A percentile compares a stretch with the other conserved stretches of the same genome.
phyloP scores from a whole-genome alignment of 78 protist genomes.

The Dictyostelium brefeldianum region DNA sequence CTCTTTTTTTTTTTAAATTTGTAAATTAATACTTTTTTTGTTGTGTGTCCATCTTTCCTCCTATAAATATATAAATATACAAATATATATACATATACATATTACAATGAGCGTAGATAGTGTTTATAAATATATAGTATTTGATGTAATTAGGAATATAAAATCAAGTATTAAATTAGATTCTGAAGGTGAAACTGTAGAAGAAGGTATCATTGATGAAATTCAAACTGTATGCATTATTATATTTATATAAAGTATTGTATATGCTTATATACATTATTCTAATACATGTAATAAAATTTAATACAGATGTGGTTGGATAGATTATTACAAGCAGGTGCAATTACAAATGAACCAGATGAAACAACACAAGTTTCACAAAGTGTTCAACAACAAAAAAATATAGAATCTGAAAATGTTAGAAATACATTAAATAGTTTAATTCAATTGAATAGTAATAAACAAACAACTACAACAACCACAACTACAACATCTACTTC shows the following conservation, averaged over 20 bases:
- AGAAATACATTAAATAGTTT: constrained; percentile 41
- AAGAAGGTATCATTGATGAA: constrained; percentile 32
- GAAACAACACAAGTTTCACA: not conserved
- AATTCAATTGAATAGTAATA: constrained; percentile 21
- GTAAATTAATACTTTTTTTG: not conserved
- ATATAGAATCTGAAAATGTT: not conserved
- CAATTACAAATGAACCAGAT: constrained; percentile 1
- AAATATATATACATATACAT: not conserved
- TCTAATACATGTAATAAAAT: not conserved
- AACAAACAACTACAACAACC: not conserved
- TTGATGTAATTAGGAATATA: constrained; percentile 50
- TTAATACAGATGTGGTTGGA: constrained; percentile 56
- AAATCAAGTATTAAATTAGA: constrained; percentile 15
- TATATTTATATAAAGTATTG: not conserved
- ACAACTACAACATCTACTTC: not conserved
- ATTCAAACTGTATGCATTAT: constrained; percentile 32
- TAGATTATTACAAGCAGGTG: constrained; percentile 45
- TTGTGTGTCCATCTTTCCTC: not conserved
- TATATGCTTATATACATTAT: too few species aligned
- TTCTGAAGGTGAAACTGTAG: constrained; percentile 17
- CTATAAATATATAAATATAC: not conserved
- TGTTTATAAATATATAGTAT: constrained; percentile 54
- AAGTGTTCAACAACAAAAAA: not conserved
- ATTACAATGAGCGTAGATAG: constrained; percentile 25
- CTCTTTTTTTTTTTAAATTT: not conserved